A percentile compares a stretch with the other conserved stretches of the same genome.
These are phyloP conservation scores for Suillus fuscotomentosus DNA, from an alignment of 768 basidiomycete genomes.

Conservation along the genomic window DNA sequence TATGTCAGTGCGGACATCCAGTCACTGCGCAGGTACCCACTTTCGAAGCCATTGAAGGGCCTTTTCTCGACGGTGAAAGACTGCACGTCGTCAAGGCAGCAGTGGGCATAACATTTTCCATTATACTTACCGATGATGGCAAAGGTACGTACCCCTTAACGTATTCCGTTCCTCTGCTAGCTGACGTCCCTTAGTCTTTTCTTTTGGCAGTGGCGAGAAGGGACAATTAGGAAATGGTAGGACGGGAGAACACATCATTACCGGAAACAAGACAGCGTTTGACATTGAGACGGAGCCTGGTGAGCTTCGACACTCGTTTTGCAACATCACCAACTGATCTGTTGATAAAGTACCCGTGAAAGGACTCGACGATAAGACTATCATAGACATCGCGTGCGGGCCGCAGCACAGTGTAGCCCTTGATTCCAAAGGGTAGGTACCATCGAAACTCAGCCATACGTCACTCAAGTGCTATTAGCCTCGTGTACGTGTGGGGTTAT, in stretches of 20 bases:
- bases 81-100: conserved; percentile 71
- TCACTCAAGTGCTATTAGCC: conserved; percentile 34
- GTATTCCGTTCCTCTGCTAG: conserved; percentile 1
- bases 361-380: conserved; percentile 73
- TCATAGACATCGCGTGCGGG: conserved; percentile 81
- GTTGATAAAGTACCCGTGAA: conserved; percentile 60
- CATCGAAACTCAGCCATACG: neutral
- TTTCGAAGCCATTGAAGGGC: conserved; percentile 64
- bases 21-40: conserved; percentile 59
- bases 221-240: conserved; percentile 93
- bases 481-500: conserved; percentile 85
- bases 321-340: neutral
- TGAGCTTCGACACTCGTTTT: conserved; percentile 25
- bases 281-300: conserved; percentile 75
- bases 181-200: conserved; percentile 55
- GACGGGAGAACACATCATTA: conserved; percentile 88
- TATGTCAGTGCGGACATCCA: conserved; percentile 66
- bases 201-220: conserved; percentile 89
- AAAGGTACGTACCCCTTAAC: conserved; percentile 49
- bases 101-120: conserved; percentile 82
- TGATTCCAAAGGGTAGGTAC: conserved; percentile 66
- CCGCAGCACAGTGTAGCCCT: conserved; percentile 86
- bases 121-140: conserved; percentile 81
- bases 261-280: conserved; percentile 80
- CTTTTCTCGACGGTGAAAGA: conserved; percentile 53